A percentile compares a stretch with the other conserved stretches of the same genome.
Conservation (phyloP, 495 filamentous ascomycete species). For the Cercophora samala region DNA sequence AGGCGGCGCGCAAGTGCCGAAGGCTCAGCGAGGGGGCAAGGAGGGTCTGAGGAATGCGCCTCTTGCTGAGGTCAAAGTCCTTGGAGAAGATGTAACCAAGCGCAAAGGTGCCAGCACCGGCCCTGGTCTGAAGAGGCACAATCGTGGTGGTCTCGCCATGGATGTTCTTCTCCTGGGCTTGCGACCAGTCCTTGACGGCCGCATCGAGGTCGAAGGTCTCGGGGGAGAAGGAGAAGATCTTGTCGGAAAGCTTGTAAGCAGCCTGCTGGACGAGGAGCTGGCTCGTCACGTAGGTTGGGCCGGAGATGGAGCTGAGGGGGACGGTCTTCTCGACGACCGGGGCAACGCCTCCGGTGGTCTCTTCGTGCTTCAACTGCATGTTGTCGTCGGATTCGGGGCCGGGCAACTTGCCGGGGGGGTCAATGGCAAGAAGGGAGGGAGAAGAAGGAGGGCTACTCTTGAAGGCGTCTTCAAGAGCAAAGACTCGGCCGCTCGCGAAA, state of each 20-base stretch:
- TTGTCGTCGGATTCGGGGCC: slow-evolving; percentile 7
- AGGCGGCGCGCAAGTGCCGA: slow-evolving; percentile 70
- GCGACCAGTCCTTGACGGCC: slow-evolving; percentile 73
- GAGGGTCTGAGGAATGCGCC: slow-evolving; percentile 84
- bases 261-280: slow-evolving; percentile 94
- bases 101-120: slow-evolving; percentile 87
- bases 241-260: slow-evolving; percentile 87
- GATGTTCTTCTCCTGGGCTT: slow-evolving; percentile 64
- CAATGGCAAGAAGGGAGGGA: slow-evolving; percentile 15
- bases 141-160: slow-evolving; percentile 77
- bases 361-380: slow-evolving; percentile 31
- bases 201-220: slow-evolving; percentile 86
- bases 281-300: slow-evolving; percentile 85
- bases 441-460: slow-evolving; percentile 15
- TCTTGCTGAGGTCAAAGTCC: slow-evolving; percentile 88
- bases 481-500: slow-evolving; percentile 17
- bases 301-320: slow-evolving; percentile 65
- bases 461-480: slow-evolving; percentile 24
- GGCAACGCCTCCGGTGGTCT: slow-evolving; percentile 24
- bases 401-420: slow-evolving; percentile 11
- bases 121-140: slow-evolving; percentile 76
- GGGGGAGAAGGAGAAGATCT: slow-evolving; percentile 94
- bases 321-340: slow-evolving; percentile 35
- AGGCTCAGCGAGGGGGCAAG: slow-evolving; percentile 80
- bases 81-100: slow-evolving; percentile 96